Evolutionary conservation across 331 rosid species (phyloP).

Genomic region (Saraca asoca): DNA sequence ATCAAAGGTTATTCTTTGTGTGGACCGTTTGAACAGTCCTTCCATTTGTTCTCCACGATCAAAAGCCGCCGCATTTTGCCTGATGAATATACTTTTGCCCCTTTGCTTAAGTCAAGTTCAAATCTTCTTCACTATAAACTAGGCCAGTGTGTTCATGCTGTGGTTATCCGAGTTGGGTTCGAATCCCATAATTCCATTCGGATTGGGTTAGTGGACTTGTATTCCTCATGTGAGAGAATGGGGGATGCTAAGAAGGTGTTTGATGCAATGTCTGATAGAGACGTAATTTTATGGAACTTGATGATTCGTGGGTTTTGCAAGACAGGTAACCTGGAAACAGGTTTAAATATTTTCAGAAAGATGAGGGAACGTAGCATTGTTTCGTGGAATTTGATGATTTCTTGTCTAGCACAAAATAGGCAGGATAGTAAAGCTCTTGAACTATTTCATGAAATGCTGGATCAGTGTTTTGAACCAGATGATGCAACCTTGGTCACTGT

Average conservation of each 20-base stretch:
- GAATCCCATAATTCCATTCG: slow-evolving; percentile 41
- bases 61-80: slow-evolving; percentile 47
- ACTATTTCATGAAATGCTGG: slow-evolving; percentile 50
- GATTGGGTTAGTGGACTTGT: slow-evolving; percentile 61
- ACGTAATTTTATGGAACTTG: slow-evolving; percentile 52
- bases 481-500: slow-evolving; percentile 56
- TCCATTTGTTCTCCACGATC: slow-evolving; percentile 56
- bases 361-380: slow-evolving; percentile 54
- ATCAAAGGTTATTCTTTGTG: slow-evolving; percentile 67
- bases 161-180: slow-evolving; percentile 50
- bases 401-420: slow-evolving; percentile 43
- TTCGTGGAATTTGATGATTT: slow-evolving; percentile 65
- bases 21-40: slow-evolving; percentile 53
- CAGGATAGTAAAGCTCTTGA: slow-evolving; percentile 48
- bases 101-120: slow-evolving; percentile 65
- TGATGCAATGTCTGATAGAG: slow-evolving; percentile 54
- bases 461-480: slow-evolving; percentile 53
- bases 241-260: slow-evolving; percentile 65
- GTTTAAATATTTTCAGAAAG: slow-evolving; percentile 44
- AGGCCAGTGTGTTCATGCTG: slow-evolving; percentile 56
- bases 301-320: slow-evolving; percentile 59
- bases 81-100: slow-evolving; percentile 60
- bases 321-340: slow-evolving; percentile 44
- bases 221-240: slow-evolving; percentile 45
- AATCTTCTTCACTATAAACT: slow-evolving; percentile 41